Conservation (phyloP, 2,329 filamentous ascomycete species). For the Dothistroma pini region DNA sequence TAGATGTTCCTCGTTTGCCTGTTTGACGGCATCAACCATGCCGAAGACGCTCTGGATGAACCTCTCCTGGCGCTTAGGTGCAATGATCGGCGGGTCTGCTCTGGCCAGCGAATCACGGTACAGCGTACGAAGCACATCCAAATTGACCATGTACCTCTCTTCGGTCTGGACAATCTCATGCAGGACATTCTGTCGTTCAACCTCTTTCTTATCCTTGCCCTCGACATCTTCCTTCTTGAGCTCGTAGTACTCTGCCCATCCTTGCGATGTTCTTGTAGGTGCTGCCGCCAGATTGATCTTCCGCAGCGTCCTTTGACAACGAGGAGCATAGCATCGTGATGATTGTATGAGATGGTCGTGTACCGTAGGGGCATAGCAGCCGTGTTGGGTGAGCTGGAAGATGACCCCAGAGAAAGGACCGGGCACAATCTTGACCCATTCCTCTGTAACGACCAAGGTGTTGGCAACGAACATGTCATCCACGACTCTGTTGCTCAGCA, state of each 20-base stretch:
- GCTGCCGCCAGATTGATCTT: constrained; percentile 85
- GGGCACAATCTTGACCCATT: constrained; percentile 91
- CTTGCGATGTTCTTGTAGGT: constrained; percentile 62
- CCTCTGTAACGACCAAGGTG: constrained; percentile 81
- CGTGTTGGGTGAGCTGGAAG: constrained; percentile 85
- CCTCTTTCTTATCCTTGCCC: constrained; percentile 73
- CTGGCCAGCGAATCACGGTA: constrained; percentile 77
- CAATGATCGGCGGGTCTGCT: constrained; percentile 75
- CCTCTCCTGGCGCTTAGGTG: constrained; percentile 69
- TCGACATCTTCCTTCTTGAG: constrained; percentile 74
- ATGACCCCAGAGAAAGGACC: constrained; percentile 83
- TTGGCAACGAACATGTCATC: constrained; percentile 73
- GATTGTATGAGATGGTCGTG: constrained; percentile 66
- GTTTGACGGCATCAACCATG: constrained; percentile 80
- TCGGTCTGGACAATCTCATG: constrained; percentile 95
- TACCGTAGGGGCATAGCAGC: constrained; percentile 83
- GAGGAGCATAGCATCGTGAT: constrained; percentile 79
- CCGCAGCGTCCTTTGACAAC: constrained; percentile 90
- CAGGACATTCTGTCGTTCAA: constrained; percentile 87
- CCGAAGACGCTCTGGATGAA: constrained; percentile 88
- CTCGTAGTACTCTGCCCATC: constrained; percentile 88
- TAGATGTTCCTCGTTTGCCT: constrained; percentile 88
- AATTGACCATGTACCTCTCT: constrained; percentile 82
- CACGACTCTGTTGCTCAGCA: constrained; percentile 72
- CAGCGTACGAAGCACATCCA: constrained; percentile 78